Percentiles rank a stretch among this genome's conserved stretches.
Evolutionary conservation across 345 rosid species (phyloP).

Genomic region (Pugionium dolabratum): DNA sequence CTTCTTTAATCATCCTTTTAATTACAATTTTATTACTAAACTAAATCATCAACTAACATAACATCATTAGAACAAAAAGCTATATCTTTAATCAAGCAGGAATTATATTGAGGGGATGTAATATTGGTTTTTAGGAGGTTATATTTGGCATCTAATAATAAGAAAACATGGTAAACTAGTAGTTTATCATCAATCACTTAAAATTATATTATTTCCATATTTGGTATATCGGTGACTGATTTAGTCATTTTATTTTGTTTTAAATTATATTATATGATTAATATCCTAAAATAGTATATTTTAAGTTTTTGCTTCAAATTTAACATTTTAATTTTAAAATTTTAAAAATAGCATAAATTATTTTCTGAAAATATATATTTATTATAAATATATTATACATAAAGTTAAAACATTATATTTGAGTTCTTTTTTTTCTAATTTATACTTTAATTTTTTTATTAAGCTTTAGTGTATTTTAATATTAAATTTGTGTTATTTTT

Average conservation of each 20-base stretch:
- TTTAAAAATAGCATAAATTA: no score
- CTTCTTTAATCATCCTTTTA: slow-evolving; percentile 29
- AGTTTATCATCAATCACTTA: slow-evolving; percentile 17
- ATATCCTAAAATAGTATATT: no score
- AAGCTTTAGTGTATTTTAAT: no score
- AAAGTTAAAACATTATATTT: no score
- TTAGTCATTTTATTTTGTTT: background rate
- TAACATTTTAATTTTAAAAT: no score
- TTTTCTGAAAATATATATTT: no score
- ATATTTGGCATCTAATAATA: slow-evolving; percentile 5
- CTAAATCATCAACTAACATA: slow-evolving; percentile 28
- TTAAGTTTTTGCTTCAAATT: no score
- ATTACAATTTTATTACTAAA: slow-evolving; percentile 27
- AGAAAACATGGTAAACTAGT: slow-evolving; percentile 17
- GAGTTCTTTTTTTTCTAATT: no score
- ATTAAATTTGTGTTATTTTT: no score
- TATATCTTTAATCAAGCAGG: background rate
- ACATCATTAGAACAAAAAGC: background rate
- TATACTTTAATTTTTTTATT: no score
- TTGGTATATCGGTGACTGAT: slow-evolving; percentile 36
- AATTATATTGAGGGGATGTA: background rate
- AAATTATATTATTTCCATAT: slow-evolving; percentile 18
- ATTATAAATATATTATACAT: no score
- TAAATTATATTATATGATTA: no score
- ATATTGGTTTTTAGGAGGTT: background rate